Conservation (phyloP, 192 early-diverging fungal genomes). For the Geranomyces michiganensis region DNA sequence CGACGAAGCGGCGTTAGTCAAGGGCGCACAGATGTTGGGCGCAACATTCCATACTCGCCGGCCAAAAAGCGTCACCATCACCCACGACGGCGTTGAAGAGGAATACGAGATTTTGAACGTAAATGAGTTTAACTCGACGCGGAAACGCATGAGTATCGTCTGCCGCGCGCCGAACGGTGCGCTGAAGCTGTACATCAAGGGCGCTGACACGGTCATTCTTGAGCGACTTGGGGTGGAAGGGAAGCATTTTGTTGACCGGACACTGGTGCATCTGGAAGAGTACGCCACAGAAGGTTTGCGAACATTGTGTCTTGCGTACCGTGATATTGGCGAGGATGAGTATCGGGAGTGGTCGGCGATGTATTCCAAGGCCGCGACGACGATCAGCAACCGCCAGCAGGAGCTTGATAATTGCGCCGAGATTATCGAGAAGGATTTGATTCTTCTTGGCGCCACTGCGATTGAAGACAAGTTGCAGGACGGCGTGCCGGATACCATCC, state of each 20-base stretch:
- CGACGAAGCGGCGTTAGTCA: constrained; percentile 91
- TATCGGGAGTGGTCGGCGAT: constrained; percentile 79
- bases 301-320: constrained; percentile 93
- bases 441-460: constrained; percentile 92
- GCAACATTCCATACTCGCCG: constrained; percentile 58
- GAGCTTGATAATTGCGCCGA: constrained; percentile 93
- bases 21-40: constrained; percentile 62
- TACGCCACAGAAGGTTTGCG: constrained; percentile 96
- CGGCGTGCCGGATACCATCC: constrained; percentile 96
- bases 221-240: constrained; percentile 72
- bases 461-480: constrained; percentile 99
- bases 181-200: constrained; percentile 90
- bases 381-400: constrained; percentile 80
- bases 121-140: constrained; percentile 97
- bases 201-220: constrained; percentile 96
- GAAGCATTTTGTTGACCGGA: constrained; percentile 46
- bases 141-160: constrained; percentile 95
- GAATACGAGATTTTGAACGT: constrained; percentile 93
- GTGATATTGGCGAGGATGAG: constrained; percentile 86
- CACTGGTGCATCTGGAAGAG: constrained; percentile 62
- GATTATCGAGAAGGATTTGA: constrained; percentile 90
- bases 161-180: constrained; percentile 82
- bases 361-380: constrained; percentile 80
- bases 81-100: constrained; percentile 45
- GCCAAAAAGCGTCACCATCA: constrained; percentile 56